Evolutionary conservation across 495 filamentous ascomycete species (phyloP), one percentile per base, ranked within the genome.

Genomic region (Amniculicola lignicola): DNA sequence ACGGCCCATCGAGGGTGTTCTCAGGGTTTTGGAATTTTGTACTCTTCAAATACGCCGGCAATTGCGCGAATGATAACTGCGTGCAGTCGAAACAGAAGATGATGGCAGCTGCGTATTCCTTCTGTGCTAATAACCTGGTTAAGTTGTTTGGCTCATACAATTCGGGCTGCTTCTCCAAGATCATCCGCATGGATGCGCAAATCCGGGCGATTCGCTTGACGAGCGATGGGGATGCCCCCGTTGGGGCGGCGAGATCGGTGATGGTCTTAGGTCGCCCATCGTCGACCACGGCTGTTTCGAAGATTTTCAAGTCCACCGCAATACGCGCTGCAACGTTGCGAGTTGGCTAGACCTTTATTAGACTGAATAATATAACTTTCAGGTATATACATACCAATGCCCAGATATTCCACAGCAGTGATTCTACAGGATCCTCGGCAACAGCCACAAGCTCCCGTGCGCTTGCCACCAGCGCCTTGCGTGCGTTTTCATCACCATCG

Each of bases 351-450:
- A 10, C 38, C 6, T 18, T 6, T 18, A 11, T 11, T 7, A 18
- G 38, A 10, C 38, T 10, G 38, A 6, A 11, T 18, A 19, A 19
- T 7, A 19, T 10, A 41, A 11, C 10, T 41, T 7, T 7, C 10
- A 18, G 10, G 38, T 18, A 11, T 7, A 41, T 11, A 11, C 9
- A 18, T 18, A 41, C 38, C 38, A 22, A 16, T 3, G 46, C 29
- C 46, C 46, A 49, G n/a, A 49, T 49, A 21, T 49, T 16, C 46
- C 46, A 49, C 46, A 49, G 28, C 15, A 49, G 46, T 27, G 46
- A 36, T 33, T 49, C 46, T n/a, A 49, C 46, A 5, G 46, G 46
- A 18, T 27, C 37, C 37, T 49, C 46, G 10, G 46, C 46, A 2
- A 15, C 46, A 24, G 5, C 24, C 3, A 49, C n/a, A 9, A 49